These are phyloP conservation scores for Bryum argenteum DNA, from an alignment of 225 moss, liverwort and hornwort genomes.

Conservation along the genomic window DNA sequence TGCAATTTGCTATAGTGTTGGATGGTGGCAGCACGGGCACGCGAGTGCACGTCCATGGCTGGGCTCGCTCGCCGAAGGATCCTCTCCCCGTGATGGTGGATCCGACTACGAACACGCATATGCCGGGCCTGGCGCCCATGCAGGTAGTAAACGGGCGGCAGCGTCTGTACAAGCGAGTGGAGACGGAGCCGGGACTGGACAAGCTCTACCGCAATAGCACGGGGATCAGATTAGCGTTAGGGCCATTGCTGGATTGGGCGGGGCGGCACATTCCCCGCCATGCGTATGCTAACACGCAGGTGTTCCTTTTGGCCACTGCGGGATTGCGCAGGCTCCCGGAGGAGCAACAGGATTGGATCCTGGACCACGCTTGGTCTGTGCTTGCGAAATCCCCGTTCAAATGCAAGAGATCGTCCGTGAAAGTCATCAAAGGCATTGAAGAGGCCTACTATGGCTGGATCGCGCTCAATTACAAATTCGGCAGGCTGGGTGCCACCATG, in stretches of 20 bases:
- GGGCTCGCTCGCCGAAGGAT: conserved; percentile 75
- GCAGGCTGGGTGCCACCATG: conserved; percentile 54
- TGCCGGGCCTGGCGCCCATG: conserved; percentile 47
- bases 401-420: conserved; percentile 80
- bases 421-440: conserved; percentile 91
- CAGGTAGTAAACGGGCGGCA: conserved; percentile 65
- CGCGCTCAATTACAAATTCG: conserved; percentile 86
- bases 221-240: conserved; percentile 68
- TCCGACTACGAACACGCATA: conserved; percentile 55
- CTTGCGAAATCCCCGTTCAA: conserved; percentile 68
- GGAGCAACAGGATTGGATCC: conserved; percentile 76
- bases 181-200: conserved; percentile 91
- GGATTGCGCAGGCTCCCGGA: conserved; percentile 75
- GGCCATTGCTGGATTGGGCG: conserved; percentile 84
- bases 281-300: conserved; percentile 67
- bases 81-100: conserved; percentile 87
- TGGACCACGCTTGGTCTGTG: conserved; percentile 72
- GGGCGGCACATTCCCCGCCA: conserved; percentile 75
- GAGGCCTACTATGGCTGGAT: conserved; percentile 99
- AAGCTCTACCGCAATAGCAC: conserved; percentile 74
- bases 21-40: conserved; percentile 97
- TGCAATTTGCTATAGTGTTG: conserved; percentile 93
- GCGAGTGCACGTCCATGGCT: conserved; percentile 89
- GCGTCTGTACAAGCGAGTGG: conserved; percentile 89
- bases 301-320: conserved; percentile 93